A percentile compares a stretch with the other conserved stretches of the same genome.
Conservation (phyloP, 108 stramenopile species). For the Pseudonitzschia multistriata region DNA sequence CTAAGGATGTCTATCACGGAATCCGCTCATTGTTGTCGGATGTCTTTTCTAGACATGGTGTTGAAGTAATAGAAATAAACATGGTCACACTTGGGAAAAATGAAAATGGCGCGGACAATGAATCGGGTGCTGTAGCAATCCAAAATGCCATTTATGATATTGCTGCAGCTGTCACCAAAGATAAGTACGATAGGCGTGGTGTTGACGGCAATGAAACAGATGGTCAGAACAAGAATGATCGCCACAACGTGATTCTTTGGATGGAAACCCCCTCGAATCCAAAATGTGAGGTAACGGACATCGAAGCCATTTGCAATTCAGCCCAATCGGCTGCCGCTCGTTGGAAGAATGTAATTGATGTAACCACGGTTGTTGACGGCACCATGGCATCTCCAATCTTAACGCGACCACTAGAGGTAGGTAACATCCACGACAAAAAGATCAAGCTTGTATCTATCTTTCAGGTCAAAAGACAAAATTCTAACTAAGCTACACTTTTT, state of each 20-base stretch:
- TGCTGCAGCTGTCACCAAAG: background rate
- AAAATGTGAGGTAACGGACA: conserved; percentile 70
- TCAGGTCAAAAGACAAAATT: background rate
- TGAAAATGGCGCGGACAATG: background rate
- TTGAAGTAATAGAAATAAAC: conserved; percentile 46
- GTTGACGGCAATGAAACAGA: background rate
- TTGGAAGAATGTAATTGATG: background rate
- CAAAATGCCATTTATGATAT: conserved; percentile 1
- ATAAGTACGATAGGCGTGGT: background rate
- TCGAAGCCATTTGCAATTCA: conserved; percentile 47
- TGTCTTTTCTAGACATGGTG: conserved; percentile 54
- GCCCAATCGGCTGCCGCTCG: conserved; percentile 12
- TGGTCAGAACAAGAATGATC: background rate
- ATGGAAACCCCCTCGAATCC: conserved; percentile 93
- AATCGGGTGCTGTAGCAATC: conserved; percentile 30
- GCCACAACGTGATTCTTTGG: conserved; percentile 71
- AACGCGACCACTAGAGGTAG: conserved; percentile 61
- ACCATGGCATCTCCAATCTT: conserved; percentile 86
- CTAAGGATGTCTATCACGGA: conserved; percentile 83
- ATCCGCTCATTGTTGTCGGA: conserved; percentile 59
- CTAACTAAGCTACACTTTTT: background rate
- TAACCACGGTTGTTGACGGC: conserved; percentile 79
- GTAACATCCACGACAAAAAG: background rate
- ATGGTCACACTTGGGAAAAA: conserved; percentile 28
- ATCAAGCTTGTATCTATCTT: background rate